Evolutionary conservation across 2,329 filamentous ascomycete genomes (phyloP), one percentile per base, ranked within the genome.

Genomic region (Sporothrix schenckii): DNA sequence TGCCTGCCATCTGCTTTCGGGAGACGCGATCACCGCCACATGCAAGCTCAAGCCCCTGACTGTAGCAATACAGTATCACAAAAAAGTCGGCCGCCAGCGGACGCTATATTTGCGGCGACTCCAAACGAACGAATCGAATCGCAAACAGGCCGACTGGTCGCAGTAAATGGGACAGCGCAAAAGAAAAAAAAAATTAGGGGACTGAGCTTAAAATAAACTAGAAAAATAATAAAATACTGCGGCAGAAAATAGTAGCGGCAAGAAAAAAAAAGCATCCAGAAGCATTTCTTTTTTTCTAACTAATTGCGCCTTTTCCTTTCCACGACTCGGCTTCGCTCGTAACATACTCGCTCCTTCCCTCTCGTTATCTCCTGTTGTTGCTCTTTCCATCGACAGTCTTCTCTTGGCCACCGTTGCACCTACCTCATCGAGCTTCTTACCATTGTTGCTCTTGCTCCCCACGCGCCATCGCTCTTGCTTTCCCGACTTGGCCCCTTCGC

Each of bases 61-160:
- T 21, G 56, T 52, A 21, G 49, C 9, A 34, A 27, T n/a, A 68
- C 66, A 16, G 66, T 44, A 54, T 56, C 63, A 54, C 61, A 34
- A 34, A 34, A 34, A 63, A 27, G 61, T 66, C 61, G 61, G 66
- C 52, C 66, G 24, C 67, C 44, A 53, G n/a, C 54, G 67, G 24
- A 41, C 49, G 53, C 66, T 58, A 68, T 34, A 34, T 47, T 56
- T 56, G 53, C 52, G 50, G 39, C 49, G 63, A 21, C 2, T 14
- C 30, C 49, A 66, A 69, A 61, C 67, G 44, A 34, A n/a, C 67
- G 41, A 69, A 69, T 69, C 54, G 54, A 69, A 69, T 69, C 54
- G 54, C 44, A 27, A n/a, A 21, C 44, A 69, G 67, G 52, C 53
- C 9, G 54, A 41, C 44, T 11, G 27, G 11, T 21, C 54, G 54